Percentiles rank a stretch among this genome's conserved stretches.
These are phyloP conservation scores for Suillus discolor DNA, from an alignment of 768 basidiomycete genomes.

Conservation along the genomic window DNA sequence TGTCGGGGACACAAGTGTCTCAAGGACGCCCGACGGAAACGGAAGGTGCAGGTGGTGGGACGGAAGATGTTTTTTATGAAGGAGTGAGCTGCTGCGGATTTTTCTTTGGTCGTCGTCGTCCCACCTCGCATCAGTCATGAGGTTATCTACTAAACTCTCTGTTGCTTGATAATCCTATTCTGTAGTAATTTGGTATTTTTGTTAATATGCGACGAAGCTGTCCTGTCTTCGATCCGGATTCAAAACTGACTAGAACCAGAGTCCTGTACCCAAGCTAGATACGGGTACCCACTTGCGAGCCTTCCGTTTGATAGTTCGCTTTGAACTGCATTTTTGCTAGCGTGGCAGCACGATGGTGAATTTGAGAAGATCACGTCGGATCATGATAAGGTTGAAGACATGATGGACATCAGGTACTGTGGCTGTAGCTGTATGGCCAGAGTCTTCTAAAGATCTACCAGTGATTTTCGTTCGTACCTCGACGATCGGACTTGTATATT, in stretches of 20 bases:
- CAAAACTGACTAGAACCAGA: constrained; percentile 12
- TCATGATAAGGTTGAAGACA: too few species aligned
- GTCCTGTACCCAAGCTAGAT: too few species aligned
- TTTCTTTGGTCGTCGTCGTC: not conserved
- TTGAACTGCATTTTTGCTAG: too few species aligned
- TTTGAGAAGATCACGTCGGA: too few species aligned
- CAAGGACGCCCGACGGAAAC: not conserved
- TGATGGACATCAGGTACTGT: too few species aligned
- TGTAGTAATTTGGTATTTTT: not conserved
- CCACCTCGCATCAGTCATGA: not conserved
- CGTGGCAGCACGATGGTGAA: too few species aligned
- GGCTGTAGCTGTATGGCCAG: too few species aligned
- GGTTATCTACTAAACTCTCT: not conserved
- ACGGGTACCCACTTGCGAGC: too few species aligned
- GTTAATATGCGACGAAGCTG: not conserved
- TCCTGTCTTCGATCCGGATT: constrained; percentile 15
- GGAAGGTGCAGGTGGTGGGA: not conserved
- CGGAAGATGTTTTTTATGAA: not conserved
- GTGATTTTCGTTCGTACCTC: too few species aligned
- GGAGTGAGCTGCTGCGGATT: not conserved
- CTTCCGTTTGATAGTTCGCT: too few species aligned
- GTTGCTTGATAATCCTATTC: not conserved
- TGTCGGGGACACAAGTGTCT: not conserved
- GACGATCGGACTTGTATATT: too few species aligned
- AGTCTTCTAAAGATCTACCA: too few species aligned